Conservation (phyloP, 2,329 filamentous ascomycete species). For the Aspergillus sp. region DNA sequence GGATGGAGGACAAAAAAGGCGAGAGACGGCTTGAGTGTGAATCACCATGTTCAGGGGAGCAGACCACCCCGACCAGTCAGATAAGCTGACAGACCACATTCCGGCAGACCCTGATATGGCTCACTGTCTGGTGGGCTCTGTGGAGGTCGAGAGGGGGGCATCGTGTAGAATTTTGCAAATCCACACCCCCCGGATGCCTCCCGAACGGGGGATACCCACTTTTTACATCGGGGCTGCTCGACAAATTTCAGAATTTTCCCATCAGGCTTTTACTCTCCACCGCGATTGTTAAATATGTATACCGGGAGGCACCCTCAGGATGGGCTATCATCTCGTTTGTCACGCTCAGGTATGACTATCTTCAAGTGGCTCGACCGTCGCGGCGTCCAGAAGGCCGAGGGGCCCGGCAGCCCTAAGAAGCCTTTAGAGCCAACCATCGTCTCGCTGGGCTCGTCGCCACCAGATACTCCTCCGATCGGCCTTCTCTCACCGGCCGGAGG, state of each 20-base stretch:
- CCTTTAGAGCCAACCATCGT: constrained; percentile 17
- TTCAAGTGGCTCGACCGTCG: not conserved
- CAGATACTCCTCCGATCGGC: constrained; percentile 14
- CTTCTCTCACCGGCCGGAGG: constrained; percentile 19
- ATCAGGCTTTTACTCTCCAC: not conserved
- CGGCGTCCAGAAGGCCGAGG: not conserved
- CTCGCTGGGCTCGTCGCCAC: constrained; percentile 13
- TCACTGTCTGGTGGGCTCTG: too few species aligned
- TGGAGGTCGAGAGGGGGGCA: not conserved
- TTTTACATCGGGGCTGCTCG: constrained; percentile 2
- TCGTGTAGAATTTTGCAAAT: not conserved
- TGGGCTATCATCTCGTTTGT: not conserved
- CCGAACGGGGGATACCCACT: constrained; percentile 8
- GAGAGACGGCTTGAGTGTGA: not conserved
- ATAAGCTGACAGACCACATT: not conserved
- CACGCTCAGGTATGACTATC: not conserved
- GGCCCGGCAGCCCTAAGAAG: constrained; percentile 5
- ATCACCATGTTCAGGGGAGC: not conserved
- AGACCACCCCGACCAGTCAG: not conserved
- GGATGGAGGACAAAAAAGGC: not conserved
- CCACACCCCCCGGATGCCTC: not conserved
- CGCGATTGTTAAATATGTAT: not conserved
- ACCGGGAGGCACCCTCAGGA: not conserved
- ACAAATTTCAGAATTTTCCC: constrained; percentile 2
- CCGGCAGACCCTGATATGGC: not conserved